phyloP scores from a whole-genome alignment of 139 green algal genomes.

The Desmodesmus armatus region DNA sequence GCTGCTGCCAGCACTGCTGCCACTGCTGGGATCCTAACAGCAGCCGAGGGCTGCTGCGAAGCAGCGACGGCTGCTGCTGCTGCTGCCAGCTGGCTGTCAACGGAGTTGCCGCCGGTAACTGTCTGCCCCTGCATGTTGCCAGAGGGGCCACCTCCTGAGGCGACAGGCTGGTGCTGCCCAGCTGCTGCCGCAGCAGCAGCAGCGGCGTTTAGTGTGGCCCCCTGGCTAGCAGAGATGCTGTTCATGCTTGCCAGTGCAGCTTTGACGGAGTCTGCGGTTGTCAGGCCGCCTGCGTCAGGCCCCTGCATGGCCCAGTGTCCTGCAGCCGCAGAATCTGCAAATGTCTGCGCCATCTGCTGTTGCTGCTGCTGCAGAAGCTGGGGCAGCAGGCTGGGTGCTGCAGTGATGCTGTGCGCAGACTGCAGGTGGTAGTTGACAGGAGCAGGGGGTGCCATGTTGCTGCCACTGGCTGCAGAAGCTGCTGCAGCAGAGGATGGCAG shows the following conservation, averaged over 20 bases:
- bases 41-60: too few relatives aligned
- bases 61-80: too few relatives aligned
- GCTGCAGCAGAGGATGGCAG: neutral
- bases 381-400: conserved; percentile 1
- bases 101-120: too few relatives aligned
- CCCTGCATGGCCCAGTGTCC: neutral
- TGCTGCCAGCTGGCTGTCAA: too few relatives aligned
- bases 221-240: neutral
- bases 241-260: too few relatives aligned
- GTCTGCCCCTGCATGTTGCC: too few relatives aligned
- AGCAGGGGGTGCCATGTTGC: neutral
- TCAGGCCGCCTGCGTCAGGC: too few relatives aligned
- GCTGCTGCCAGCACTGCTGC: conserved; percentile 10
- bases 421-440: neutral
- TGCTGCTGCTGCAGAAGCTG: neutral
- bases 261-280: too few relatives aligned
- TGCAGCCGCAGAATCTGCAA: neutral
- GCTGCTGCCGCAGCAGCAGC: too few relatives aligned
- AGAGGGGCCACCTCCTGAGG: too few relatives aligned
- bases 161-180: too few relatives aligned
- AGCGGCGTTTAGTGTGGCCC: too few relatives aligned
- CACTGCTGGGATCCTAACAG: conserved; percentile 21
- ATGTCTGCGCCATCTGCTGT: conserved; percentile 3
- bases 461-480: conserved; percentile 1
- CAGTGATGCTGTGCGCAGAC: neutral